Evolutionary conservation across 176 grass and related monocot species (phyloP), one percentile per base, ranked within the genome.

Genomic region (Juncus effusus): DNA sequence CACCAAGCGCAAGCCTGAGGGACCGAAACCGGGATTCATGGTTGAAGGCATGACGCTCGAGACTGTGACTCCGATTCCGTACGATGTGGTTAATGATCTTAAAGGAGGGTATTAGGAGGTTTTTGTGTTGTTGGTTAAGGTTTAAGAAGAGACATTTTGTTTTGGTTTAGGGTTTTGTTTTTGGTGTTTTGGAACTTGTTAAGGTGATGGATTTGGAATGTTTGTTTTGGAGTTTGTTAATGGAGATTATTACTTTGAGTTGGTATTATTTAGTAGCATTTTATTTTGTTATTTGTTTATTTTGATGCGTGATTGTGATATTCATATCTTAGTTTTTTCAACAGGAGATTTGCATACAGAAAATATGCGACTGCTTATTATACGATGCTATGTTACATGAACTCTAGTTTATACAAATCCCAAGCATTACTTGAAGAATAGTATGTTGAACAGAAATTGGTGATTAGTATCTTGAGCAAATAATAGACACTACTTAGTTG

Each of bases 71-170:
- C 86, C 90, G 12, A 97, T 97, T 63, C 93, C 93, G 1, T 97
- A 97, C 4, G 93, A 97, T 59, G 93, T 97, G 42, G 88, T 97
- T 65, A 97, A 92, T 28, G 93, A 92, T 74, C 93, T 97, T 79
- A 97, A 92, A 82, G 93, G 93, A 36, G 93, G 93, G 54, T 97
- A 97, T 67, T 97, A 84, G 78, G 19, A 82, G 51, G 73, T 42
- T 16, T 64, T 69, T 61, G 62, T 72, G 9, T 61, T 42, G 40
- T 74, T 12, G 63, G 52, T 62, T 40, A 47, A 61, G 51, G 1
- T 47, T 41, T 55, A 47, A 45, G 64, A 14, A 13, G 75, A 54
- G 77, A 37, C 44, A 73, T 36, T 53, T 77, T 74, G 16, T 79
- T 65, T 14, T 66, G 51, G 76, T 42, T 63, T 60, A 74, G 71